phyloP scores from a whole-genome alignment of 2,329 filamentous ascomycete species.

The Exserohilum rostratum region DNA sequence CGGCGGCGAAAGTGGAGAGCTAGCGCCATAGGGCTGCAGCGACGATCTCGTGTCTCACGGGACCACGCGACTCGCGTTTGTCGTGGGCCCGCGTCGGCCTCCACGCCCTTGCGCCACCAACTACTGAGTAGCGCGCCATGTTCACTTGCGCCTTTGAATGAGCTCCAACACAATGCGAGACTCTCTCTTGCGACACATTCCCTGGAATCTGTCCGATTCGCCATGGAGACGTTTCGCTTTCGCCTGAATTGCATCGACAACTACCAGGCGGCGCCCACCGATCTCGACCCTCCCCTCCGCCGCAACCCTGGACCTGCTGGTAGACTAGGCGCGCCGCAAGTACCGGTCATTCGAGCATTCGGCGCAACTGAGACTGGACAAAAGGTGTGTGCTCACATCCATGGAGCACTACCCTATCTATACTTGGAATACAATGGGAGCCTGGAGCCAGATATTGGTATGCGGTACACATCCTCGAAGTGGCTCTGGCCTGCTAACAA shows the following conservation, averaged over 20 bases:
- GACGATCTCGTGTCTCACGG: slow-evolving; percentile 24
- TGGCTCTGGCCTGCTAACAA: slow-evolving; percentile 17
- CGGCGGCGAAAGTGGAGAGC: slow-evolving; percentile 24
- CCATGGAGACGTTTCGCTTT: slow-evolving; percentile 81
- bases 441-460: slow-evolving; percentile 71
- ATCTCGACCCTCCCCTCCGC: slow-evolving; percentile 79
- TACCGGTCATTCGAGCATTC: slow-evolving; percentile 89
- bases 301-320: slow-evolving; percentile 64
- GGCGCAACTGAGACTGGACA: slow-evolving; percentile 93
- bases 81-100: slow-evolving; percentile 14
- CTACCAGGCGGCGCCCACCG: slow-evolving; percentile 81
- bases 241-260: slow-evolving; percentile 95
- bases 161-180: slow-evolving; percentile 21
- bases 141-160: slow-evolving; percentile 5
- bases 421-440: slow-evolving; percentile 83
- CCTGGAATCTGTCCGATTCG: slow-evolving; percentile 17
- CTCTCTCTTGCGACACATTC: background rate
- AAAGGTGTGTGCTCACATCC: slow-evolving; percentile 94
- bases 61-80: slow-evolving; percentile 26
- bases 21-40: slow-evolving; percentile 42
- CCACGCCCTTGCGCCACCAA: background rate
- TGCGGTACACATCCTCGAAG: slow-evolving; percentile 28
- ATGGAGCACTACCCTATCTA: slow-evolving; percentile 95
- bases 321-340: slow-evolving; percentile 68
- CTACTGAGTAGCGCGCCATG: background rate